A percentile compares a stretch with the other conserved stretches of the same genome.
These are phyloP conservation scores for Decorospora gaudefroyi DNA, from an alignment of 2,329 filamentous ascomycete species.

Conservation along the genomic window DNA sequence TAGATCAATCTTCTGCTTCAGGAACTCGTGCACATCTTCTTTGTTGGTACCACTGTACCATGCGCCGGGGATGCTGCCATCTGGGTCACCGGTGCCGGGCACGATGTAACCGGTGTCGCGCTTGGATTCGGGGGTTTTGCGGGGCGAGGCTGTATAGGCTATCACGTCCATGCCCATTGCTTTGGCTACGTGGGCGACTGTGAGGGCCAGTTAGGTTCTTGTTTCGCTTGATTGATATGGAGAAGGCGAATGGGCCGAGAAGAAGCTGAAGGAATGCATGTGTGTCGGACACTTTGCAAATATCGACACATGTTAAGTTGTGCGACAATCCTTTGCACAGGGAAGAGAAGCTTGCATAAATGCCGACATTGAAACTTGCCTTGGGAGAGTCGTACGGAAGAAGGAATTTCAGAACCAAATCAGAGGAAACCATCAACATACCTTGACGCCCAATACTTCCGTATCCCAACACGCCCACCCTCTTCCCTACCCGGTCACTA, in stretches of 20 bases:
- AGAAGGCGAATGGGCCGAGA: neutral
- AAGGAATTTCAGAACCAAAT: too few relatives aligned
- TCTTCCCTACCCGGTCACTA: constrained; percentile 61
- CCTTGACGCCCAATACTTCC: constrained; percentile 66
- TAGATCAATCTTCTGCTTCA: constrained; percentile 61
- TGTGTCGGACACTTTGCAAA: neutral
- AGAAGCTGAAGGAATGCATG: neutral
- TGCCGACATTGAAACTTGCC: too few relatives aligned
- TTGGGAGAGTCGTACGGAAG: too few relatives aligned
- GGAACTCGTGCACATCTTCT: constrained; percentile 57
- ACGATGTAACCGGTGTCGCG: constrained; percentile 69
- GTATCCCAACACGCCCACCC: constrained; percentile 65
- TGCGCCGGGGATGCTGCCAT: constrained; percentile 58
- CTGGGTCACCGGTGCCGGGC: constrained; percentile 65
- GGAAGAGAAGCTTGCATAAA: too few relatives aligned
- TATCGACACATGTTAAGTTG: too few relatives aligned
- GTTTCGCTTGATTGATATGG: neutral
- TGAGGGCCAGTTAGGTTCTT: constrained; percentile 13
- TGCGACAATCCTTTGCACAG: too few relatives aligned
- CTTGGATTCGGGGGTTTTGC: constrained; percentile 67
- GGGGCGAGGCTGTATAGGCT: constrained; percentile 73
- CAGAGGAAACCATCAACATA: constrained; percentile 34
- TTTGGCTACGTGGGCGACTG: constrained; percentile 61
- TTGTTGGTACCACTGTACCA: constrained; percentile 64
- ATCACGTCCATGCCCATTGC: constrained; percentile 73